These are phyloP conservation scores for Drechslerella dactyloides DNA, from an alignment of 2,329 filamentous ascomycete species.

Conservation along the genomic window DNA sequence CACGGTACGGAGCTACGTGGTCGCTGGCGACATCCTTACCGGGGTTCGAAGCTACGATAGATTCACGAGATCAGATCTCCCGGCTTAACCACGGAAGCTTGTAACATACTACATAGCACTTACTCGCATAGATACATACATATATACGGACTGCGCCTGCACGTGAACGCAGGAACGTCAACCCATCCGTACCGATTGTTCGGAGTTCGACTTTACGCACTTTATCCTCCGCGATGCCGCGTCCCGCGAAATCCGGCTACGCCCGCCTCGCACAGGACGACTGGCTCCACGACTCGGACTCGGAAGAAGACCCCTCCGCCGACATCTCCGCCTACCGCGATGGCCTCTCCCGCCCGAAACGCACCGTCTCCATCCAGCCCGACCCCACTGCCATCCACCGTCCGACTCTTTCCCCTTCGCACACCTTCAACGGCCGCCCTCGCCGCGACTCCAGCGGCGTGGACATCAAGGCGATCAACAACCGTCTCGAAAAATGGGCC, in stretches of 20 bases:
- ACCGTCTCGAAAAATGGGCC: slow-evolving; percentile 91
- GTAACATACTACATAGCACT: too few species aligned
- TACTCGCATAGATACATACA: too few species aligned
- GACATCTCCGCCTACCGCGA: slow-evolving; percentile 36
- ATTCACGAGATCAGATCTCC: too few species aligned
- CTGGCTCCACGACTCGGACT: slow-evolving; percentile 74
- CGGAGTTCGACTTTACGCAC: too few species aligned
- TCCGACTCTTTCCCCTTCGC: slow-evolving; percentile 59
- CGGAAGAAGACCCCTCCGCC: slow-evolving; percentile 67
- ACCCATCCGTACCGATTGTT: too few species aligned
- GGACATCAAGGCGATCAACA: slow-evolving; percentile 98
- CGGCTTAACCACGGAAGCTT: too few species aligned
- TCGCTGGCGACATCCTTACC: too few species aligned
- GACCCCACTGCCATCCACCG: slow-evolving; percentile 61
- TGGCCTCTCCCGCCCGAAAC: slow-evolving; percentile 63
- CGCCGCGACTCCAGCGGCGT: slow-evolving; percentile 83
- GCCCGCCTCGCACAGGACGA: slow-evolving; percentile 84
- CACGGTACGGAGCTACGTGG: too few species aligned
- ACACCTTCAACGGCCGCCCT: slow-evolving; percentile 61
- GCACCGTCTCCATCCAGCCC: slow-evolving; percentile 57
- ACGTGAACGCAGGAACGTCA: too few species aligned
- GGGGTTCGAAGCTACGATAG: too few species aligned
- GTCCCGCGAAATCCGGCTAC: slow-evolving; percentile 79
- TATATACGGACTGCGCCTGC: too few species aligned
- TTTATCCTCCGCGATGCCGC: slow-evolving; percentile 64